A percentile compares a stretch with the other conserved stretches of the same genome.
Evolutionary conservation across 495 filamentous ascomycete genomes (phyloP).

Genomic region (Aspergillus ellipticus): DNA sequence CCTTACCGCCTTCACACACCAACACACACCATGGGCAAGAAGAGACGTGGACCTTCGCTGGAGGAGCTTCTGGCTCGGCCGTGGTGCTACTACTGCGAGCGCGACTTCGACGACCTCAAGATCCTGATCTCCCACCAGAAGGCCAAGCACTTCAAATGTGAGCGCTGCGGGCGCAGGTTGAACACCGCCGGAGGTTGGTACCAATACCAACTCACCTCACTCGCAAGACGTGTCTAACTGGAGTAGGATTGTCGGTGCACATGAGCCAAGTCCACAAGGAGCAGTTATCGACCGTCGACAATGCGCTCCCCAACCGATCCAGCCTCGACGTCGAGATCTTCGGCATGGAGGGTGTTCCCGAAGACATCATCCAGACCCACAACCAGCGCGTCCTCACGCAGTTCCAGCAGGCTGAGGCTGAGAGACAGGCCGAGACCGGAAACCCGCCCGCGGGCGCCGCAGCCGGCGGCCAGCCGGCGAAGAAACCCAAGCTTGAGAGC

Average conservation of each 20-base stretch:
- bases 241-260: constrained; percentile 81
- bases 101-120: constrained; percentile 96
- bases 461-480: constrained; percentile 52
- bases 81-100: constrained; percentile 99
- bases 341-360: constrained; percentile 95
- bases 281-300: constrained; percentile 76
- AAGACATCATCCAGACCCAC: constrained; percentile 75
- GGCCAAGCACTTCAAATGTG: constrained; percentile 97
- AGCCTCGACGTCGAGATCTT: constrained; percentile 92
- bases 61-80: constrained; percentile 83
- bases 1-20: background rate
- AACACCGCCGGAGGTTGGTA: constrained; percentile 90
- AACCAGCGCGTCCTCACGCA: constrained; percentile 77
- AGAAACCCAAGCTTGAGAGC: constrained; percentile 78
- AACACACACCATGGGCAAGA: constrained; percentile 72
- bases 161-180: constrained; percentile 76
- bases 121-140: constrained; percentile 96
- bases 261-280: constrained; percentile 99
- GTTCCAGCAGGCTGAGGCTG: constrained; percentile 79
- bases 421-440: constrained; percentile 75
- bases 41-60: constrained; percentile 75
- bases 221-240: background rate
- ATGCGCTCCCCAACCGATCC: constrained; percentile 79
- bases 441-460: constrained; percentile 67
- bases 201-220: constrained; percentile 25